Conservation (phyloP, 2,329 filamentous ascomycete genomes). For the Ophiocordyceps camponoti-leonardi region DNA sequence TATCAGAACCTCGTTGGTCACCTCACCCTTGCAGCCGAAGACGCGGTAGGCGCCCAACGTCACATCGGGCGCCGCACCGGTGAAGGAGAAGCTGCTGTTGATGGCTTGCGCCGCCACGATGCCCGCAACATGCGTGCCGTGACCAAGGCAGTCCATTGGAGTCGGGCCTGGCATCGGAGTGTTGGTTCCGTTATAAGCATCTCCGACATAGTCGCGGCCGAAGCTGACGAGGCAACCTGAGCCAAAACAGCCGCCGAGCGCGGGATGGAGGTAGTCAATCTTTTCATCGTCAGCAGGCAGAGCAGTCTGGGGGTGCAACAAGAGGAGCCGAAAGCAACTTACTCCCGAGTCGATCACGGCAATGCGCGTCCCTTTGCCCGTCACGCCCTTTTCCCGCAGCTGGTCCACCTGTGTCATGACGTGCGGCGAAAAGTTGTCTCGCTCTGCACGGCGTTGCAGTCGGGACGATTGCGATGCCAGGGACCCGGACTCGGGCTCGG, state of each 20-base stretch:
- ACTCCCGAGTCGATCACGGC: constrained; percentile 37
- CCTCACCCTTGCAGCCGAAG: constrained; percentile 34
- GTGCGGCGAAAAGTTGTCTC: constrained; percentile 30
- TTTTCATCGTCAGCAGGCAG: constrained; percentile 6
- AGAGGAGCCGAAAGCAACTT: constrained; percentile 10
- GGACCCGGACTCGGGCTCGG: constrained; percentile 12
- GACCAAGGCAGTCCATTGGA: constrained; percentile 38
- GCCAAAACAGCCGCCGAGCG: constrained; percentile 48
- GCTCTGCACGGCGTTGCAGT: not conserved
- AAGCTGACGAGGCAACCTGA: constrained; percentile 37
- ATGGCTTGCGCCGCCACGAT: constrained; percentile 42
- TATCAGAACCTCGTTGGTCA: constrained; percentile 39
- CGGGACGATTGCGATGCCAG: constrained; percentile 1
- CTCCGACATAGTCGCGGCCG: constrained; percentile 40
- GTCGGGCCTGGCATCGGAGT: constrained; percentile 26
- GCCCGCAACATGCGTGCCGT: constrained; percentile 45
- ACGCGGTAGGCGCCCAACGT: constrained; percentile 38
- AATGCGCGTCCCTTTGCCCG: constrained; percentile 33
- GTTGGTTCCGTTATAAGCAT: constrained; percentile 26
- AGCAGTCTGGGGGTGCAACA: not conserved
- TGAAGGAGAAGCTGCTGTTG: constrained; percentile 32
- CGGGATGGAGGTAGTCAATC: constrained; percentile 46
- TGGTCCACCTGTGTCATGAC: constrained; percentile 39
- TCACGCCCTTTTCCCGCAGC: constrained; percentile 28
- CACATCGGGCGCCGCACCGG: constrained; percentile 38